phyloP scores from a whole-genome alignment of 176 grass and related monocot species.

The Chrysopogon serrulatus region DNA sequence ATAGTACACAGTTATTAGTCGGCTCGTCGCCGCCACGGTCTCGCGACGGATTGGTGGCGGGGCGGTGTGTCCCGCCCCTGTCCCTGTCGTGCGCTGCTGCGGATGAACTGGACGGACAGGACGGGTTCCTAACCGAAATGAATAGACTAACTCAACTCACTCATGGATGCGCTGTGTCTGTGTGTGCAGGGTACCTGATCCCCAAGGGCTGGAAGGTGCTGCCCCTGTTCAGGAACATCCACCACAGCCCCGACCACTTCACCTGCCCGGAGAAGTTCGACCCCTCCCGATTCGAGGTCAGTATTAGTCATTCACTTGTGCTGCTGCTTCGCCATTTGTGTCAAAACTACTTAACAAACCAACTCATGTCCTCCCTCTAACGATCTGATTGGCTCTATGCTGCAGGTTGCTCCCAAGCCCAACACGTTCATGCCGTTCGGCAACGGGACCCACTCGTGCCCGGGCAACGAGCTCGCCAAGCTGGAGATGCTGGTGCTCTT shows the following conservation, averaged over 20 bases:
- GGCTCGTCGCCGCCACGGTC: background rate
- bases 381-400: background rate
- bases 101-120: slow-evolving; percentile 47
- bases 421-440: slow-evolving; percentile 99
- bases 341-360: too few relatives aligned
- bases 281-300: slow-evolving; percentile 92
- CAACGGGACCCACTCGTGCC: slow-evolving; percentile 96
- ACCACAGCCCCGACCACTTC: slow-evolving; percentile 89
- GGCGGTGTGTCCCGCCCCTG: background rate
- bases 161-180: background rate
- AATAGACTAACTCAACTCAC: slow-evolving; percentile 33
- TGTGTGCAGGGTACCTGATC: slow-evolving; percentile 83
- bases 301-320: background rate
- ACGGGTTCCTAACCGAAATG: slow-evolving; percentile 24
- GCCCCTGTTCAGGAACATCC: slow-evolving; percentile 97
- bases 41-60: background rate
- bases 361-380: background rate
- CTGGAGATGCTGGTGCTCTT: slow-evolving; percentile 96
- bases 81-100: slow-evolving; percentile 28
- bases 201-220: slow-evolving; percentile 99
- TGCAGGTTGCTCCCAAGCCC: slow-evolving; percentile 81
- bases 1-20: too few relatives aligned
- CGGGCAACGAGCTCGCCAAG: slow-evolving; percentile 97
- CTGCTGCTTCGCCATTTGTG: background rate
- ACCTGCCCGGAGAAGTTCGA: slow-evolving; percentile 88